These are phyloP conservation scores for Claviceps cyperi DNA, from an alignment of 2,329 filamentous ascomycete genomes.

Conservation along the genomic window DNA sequence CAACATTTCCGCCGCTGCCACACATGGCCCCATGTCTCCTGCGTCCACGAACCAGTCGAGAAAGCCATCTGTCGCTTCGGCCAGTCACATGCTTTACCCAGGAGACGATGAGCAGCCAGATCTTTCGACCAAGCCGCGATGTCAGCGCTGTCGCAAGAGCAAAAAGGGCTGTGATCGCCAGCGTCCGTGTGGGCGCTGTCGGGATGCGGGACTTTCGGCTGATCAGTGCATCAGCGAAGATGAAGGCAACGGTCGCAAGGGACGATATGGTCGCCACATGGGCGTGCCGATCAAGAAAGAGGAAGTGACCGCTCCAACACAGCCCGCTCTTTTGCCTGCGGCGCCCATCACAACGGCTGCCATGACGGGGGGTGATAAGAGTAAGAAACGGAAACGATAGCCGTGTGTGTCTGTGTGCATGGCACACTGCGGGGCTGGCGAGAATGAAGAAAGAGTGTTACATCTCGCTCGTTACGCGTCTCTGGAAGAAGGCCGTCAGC, in stretches of 20 bases:
- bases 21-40: conserved; percentile 39
- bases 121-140: conserved; percentile 86
- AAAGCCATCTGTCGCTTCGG: conserved; percentile 59
- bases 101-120: conserved; percentile 85
- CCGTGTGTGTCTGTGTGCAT: background rate
- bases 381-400: conserved; percentile 49
- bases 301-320: conserved; percentile 27
- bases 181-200: conserved; percentile 86
- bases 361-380: conserved; percentile 31
- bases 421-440: background rate
- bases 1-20: conserved; percentile 7
- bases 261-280: conserved; percentile 68
- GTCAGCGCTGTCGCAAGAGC: conserved; percentile 96
- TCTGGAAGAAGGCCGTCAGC: background rate
- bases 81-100: conserved; percentile 28
- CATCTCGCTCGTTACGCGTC: background rate
- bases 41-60: conserved; percentile 57
- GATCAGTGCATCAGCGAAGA: conserved; percentile 96
- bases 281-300: conserved; percentile 49
- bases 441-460: background rate
- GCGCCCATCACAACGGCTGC: conserved; percentile 27
- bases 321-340: conserved; percentile 26
- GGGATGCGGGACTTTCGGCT: conserved; percentile 82
- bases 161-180: conserved; percentile 98
- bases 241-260: conserved; percentile 92